A percentile compares a stretch with the other conserved stretches of the same genome.
These are phyloP conservation scores for Salix caprea DNA, from an alignment of 345 rosid genomes.

Conservation along the genomic window DNA sequence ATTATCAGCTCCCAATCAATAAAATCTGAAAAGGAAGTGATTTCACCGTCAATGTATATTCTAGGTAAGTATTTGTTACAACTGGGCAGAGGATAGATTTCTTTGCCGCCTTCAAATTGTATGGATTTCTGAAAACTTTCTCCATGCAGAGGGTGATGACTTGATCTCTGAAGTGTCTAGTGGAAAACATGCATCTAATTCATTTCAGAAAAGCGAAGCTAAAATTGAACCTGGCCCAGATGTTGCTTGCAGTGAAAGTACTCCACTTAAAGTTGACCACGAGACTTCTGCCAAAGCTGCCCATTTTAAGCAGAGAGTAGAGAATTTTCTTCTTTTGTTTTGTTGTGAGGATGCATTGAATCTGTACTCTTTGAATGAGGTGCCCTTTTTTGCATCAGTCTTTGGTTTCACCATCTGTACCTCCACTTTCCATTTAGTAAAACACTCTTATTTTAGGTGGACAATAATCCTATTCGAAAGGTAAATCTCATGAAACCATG, in stretches of 20 bases:
- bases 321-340: constrained; percentile 40
- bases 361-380: constrained; percentile 28
- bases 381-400: constrained; percentile 2
- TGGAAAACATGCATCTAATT: constrained; percentile 20
- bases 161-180: constrained; percentile 29
- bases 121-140: constrained; percentile 14
- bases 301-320: constrained; percentile 29
- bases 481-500: constrained; percentile 56
- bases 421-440: constrained; percentile 27
- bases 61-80: constrained; percentile 47
- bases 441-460: constrained; percentile 46
- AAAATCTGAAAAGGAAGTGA: constrained; percentile 38
- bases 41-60: constrained; percentile 54
- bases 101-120: constrained; percentile 9
- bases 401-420: constrained; percentile 5
- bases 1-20: constrained; percentile 35
- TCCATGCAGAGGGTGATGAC: constrained; percentile 46
- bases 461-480: constrained; percentile 36
- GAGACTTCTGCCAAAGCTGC: constrained; percentile 33
- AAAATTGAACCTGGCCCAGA: constrained; percentile 28
- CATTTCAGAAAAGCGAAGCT: constrained; percentile 30
- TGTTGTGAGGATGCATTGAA: constrained; percentile 61
- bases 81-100: constrained; percentile 6
- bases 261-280: constrained; percentile 26
- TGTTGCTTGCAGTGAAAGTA: constrained; percentile 28